A percentile compares a stretch with the other conserved stretches of the same genome.
phyloP scores from a whole-genome alignment of 2,329 filamentous ascomycete genomes.

The Aspergillus alliaceus region DNA sequence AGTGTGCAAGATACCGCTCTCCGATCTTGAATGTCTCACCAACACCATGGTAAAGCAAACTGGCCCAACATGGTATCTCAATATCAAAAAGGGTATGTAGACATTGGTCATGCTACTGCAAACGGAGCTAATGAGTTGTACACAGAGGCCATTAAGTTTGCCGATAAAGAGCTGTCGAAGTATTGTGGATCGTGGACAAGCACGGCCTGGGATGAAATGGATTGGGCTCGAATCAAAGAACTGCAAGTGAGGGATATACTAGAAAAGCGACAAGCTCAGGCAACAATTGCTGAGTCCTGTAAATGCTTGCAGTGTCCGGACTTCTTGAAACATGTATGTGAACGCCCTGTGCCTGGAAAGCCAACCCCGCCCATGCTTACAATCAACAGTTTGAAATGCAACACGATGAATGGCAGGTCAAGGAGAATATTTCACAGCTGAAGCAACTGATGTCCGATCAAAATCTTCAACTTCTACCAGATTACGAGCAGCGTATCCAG shows the following conservation, averaged over 20 bases:
- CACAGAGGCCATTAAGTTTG: constrained; percentile 55
- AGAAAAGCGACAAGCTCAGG: constrained; percentile 66
- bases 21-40: constrained; percentile 82
- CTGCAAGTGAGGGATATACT: constrained; percentile 77
- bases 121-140: constrained; percentile 18
- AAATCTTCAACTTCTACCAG: constrained; percentile 89
- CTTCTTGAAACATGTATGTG: constrained; percentile 83
- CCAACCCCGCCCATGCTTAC: constrained; percentile 19
- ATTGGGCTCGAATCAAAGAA: constrained; percentile 79
- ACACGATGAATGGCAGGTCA: constrained; percentile 94
- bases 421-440: constrained; percentile 85
- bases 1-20: constrained; percentile 67
- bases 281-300: constrained; percentile 62
- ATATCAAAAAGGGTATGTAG: constrained; percentile 49
- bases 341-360: not conserved
- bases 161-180: constrained; percentile 67
- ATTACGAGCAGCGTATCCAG: constrained; percentile 92
- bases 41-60: constrained; percentile 59
- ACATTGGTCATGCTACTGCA: not conserved
- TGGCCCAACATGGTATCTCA: constrained; percentile 48
- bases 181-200: constrained; percentile 74
- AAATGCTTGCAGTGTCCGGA: constrained; percentile 69
- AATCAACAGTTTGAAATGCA: constrained; percentile 78
- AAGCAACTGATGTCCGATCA: constrained; percentile 91
- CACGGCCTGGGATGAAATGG: constrained; percentile 78